Conservation (phyloP, 1,139 yeast species). For the Yamadazyma siamensis region DNA sequence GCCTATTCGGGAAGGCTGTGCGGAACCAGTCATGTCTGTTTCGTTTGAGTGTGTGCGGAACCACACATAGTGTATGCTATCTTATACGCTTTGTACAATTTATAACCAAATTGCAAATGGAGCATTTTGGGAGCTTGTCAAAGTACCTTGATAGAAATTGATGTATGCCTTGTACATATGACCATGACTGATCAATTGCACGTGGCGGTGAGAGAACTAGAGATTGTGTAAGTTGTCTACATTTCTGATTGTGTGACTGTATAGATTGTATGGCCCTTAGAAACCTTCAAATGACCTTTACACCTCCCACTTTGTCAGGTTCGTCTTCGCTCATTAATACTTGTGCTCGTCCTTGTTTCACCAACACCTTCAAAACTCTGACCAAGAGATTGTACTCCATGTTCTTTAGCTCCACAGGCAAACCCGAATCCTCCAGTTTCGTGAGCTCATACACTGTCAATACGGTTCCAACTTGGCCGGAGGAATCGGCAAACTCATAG, state of each 20-base stretch:
- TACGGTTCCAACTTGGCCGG: slow-evolving; percentile 78
- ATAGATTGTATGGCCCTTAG: too few relatives aligned
- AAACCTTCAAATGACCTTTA: slow-evolving; percentile 51
- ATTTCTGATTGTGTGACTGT: too few relatives aligned
- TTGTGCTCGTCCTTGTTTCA: slow-evolving; percentile 66
- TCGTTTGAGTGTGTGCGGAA: too few relatives aligned
- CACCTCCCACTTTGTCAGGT: slow-evolving; percentile 55
- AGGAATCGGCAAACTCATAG: slow-evolving; percentile 49
- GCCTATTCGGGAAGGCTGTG: slow-evolving; percentile 20
- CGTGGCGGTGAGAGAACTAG: background rate
- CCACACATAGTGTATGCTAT: too few relatives aligned
- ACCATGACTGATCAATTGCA: background rate
- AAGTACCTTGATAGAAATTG: too few relatives aligned
- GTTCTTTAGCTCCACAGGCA: slow-evolving; percentile 55
- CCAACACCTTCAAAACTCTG: slow-evolving; percentile 52
- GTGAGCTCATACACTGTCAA: slow-evolving; percentile 79
- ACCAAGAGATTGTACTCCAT: slow-evolving; percentile 59
- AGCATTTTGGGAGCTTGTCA: too few relatives aligned
- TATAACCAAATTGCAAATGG: background rate
- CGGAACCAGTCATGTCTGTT: background rate
- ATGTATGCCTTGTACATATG: background rate
- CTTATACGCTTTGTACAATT: background rate
- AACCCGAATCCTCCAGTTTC: slow-evolving; percentile 58
- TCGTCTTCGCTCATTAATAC: slow-evolving; percentile 56
- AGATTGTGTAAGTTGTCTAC: too few relatives aligned